These are phyloP conservation scores for Naganishia antarctica DNA, from an alignment of 768 basidiomycete genomes.

Conservation along the genomic window DNA sequence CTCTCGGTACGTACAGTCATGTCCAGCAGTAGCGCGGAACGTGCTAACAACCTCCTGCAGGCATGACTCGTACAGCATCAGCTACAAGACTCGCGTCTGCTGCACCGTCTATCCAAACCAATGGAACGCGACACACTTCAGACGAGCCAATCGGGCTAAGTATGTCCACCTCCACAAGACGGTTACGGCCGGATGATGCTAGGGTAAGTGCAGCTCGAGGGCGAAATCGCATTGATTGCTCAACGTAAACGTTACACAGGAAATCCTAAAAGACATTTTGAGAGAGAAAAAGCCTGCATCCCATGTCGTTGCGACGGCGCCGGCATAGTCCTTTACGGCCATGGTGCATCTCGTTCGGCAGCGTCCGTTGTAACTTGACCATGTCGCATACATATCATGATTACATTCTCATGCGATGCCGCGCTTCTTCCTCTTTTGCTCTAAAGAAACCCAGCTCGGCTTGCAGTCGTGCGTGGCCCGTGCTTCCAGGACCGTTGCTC, in stretches of 20 bases:
- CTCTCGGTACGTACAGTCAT: conserved; percentile 52
- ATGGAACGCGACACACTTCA: conserved; percentile 20
- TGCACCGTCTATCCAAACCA: conserved; percentile 31
- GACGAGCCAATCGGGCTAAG: conserved; percentile 17
- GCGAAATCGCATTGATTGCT: no score
- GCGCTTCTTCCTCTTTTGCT: conserved; percentile 73
- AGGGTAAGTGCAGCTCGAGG: conserved; percentile 1
- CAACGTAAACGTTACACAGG: conserved; percentile 25
- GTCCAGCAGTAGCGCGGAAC: neutral
- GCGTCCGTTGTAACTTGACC: neutral
- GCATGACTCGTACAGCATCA: conserved; percentile 15
- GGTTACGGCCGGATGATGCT: conserved; percentile 22
- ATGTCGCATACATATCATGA: neutral
- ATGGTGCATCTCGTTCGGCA: neutral
- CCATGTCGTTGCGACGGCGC: neutral
- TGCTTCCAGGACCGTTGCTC: conserved; percentile 54
- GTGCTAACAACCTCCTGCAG: neutral
- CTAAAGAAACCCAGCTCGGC: conserved; percentile 82
- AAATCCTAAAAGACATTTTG: conserved; percentile 47
- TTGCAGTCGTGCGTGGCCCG: conserved; percentile 77
- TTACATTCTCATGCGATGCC: conserved; percentile 11
- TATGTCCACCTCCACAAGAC: conserved; percentile 18
- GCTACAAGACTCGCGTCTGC: conserved; percentile 27
- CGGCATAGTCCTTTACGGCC: neutral
- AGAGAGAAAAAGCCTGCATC: conserved; percentile 34